Evolutionary conservation across 148 eudicot species (phyloP).

Genomic region (Amaranthus cruentus): DNA sequence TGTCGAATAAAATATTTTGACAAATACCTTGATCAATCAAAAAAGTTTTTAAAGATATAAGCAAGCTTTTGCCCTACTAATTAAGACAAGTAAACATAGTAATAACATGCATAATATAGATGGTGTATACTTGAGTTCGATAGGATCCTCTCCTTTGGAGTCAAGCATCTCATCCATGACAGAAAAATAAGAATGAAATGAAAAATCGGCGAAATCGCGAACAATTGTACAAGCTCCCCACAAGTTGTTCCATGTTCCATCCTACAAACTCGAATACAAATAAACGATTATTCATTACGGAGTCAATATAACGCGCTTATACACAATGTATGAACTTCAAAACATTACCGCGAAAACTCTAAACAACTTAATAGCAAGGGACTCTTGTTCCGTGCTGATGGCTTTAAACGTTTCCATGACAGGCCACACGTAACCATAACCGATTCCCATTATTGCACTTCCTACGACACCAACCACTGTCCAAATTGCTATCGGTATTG

Average conservation of each 20-base stretch:
- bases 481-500: conserved; percentile 20
- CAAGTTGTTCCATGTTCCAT: conserved; percentile 26
- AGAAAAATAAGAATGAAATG: conserved; percentile 27
- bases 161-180: conserved; percentile 26
- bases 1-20: too few species aligned
- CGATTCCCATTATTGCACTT: conserved; percentile 19
- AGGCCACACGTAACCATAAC: conserved; percentile 27
- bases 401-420: conserved; percentile 24
- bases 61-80: not conserved
- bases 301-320: not conserved
- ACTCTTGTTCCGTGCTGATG: conserved; percentile 9
- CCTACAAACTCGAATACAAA: conserved; percentile 13
- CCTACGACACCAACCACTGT: conserved; percentile 19
- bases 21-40: too few species aligned
- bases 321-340: not conserved
- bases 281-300: not conserved
- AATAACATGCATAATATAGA: not conserved
- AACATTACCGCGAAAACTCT: conserved; percentile 20
- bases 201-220: conserved; percentile 27
- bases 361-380: conserved; percentile 16
- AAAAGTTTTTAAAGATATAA: too few species aligned
- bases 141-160: conserved; percentile 18
- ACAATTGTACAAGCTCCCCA: conserved; percentile 30
- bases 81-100: too few species aligned
- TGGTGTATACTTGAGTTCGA: conserved; percentile 19